A percentile compares a stretch with the other conserved stretches of the same genome.
Evolutionary conservation across 768 basidiomycete genomes (phyloP).

Genomic region (Daedaleopsis sinensis): DNA sequence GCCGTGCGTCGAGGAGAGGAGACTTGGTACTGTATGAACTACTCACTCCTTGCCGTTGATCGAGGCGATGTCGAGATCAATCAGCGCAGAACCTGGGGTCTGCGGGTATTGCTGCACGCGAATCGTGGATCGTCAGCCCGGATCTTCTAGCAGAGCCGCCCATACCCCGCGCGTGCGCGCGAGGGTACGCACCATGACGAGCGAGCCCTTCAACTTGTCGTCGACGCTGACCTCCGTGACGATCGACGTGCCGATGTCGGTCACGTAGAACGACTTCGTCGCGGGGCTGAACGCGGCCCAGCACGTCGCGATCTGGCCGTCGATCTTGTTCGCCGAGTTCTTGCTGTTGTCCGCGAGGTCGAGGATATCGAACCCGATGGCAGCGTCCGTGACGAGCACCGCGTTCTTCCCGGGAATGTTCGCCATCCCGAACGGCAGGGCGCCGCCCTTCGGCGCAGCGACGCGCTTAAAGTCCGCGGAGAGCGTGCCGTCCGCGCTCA

Average conservation of each 20-base stretch:
- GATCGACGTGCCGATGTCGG: constrained; percentile 32
- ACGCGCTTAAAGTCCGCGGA: constrained; percentile 43
- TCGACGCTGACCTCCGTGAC: constrained; percentile 52
- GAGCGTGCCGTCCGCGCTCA: constrained; percentile 46
- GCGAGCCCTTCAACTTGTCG: constrained; percentile 44
- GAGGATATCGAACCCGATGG: constrained; percentile 33
- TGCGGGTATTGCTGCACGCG: constrained; percentile 32
- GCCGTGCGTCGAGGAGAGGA: neutral
- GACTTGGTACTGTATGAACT: no score
- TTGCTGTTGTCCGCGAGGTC: constrained; percentile 28
- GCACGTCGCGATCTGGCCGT: constrained; percentile 34
- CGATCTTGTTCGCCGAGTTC: constrained; percentile 24
- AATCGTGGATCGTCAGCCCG: neutral
- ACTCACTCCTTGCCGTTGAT: constrained; percentile 35
- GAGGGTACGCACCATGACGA: constrained; percentile 40
- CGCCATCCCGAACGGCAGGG: constrained; percentile 52
- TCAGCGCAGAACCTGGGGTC: constrained; percentile 23
- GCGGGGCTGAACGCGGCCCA: constrained; percentile 32
- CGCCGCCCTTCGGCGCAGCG: constrained; percentile 41
- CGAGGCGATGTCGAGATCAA: constrained; percentile 35
- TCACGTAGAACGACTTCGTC: constrained; percentile 36
- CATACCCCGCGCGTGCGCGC: no score
- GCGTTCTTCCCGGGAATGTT: constrained; percentile 34
- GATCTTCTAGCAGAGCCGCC: no score
- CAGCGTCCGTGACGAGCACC: constrained; percentile 33